These are phyloP conservation scores for Stagonosporopsis tanaceti DNA, from an alignment of 2,329 filamentous ascomycete species.

Conservation along the genomic window DNA sequence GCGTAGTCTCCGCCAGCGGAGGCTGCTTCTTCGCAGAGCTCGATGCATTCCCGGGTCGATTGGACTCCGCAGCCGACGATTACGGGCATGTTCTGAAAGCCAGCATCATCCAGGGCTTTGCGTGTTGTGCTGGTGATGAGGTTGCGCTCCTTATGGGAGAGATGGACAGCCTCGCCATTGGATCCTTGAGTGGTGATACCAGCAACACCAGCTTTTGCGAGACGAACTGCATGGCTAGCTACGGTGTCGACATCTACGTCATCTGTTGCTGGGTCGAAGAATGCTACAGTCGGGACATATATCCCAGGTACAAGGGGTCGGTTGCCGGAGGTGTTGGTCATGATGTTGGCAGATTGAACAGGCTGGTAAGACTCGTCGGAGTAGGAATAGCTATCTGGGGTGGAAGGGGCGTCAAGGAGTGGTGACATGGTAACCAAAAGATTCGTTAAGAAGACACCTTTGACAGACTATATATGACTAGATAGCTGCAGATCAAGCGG, in stretches of 20 bases:
- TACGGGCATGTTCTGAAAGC: conserved; percentile 71
- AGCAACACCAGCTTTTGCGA: conserved; percentile 75
- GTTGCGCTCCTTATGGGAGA: conserved; percentile 74
- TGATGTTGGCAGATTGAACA: conserved; percentile 46
- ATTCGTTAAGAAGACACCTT: conserved; percentile 18
- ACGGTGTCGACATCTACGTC: conserved; percentile 53
- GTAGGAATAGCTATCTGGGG: conserved; percentile 44
- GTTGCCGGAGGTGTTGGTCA: conserved; percentile 49
- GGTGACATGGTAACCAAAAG: conserved; percentile 46
- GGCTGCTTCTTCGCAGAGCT: conserved; percentile 73
- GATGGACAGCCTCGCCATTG: conserved; percentile 83
- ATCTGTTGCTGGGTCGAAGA: conserved; percentile 53
- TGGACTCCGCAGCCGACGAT: conserved; percentile 80
- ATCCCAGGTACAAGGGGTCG: conserved; percentile 52
- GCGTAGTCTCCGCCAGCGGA: conserved; percentile 77
- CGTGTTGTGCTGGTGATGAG: conserved; percentile 75
- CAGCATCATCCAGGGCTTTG: conserved; percentile 71
- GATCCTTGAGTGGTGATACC: conserved; percentile 81
- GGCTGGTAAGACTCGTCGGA: conserved; percentile 41
- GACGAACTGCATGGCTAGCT: conserved; percentile 64
- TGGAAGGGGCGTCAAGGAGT: conserved; percentile 50
- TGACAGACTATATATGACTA: conserved; percentile 40
- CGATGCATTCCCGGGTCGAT: conserved; percentile 75
- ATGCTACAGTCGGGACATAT: conserved; percentile 56
- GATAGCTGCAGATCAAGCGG: conserved; percentile 31